Evolutionary conservation across 768 basidiomycete species (phyloP), one percentile per base, ranked within the genome.

Genomic region (Tulasnella sp.): DNA sequence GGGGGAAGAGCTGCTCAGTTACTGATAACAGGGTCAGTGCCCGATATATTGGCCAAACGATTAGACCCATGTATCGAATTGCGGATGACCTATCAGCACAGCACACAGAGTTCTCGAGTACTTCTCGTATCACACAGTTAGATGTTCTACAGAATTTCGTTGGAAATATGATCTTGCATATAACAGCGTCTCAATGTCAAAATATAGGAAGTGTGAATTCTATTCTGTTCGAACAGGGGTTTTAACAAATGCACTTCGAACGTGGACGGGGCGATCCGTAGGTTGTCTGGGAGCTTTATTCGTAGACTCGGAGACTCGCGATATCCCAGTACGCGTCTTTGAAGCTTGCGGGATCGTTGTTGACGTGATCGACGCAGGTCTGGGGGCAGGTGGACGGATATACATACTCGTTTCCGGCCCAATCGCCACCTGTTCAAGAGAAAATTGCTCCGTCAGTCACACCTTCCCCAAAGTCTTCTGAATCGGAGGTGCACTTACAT

Each of bases 261-360:
- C 93, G 82, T 88, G 85, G 46, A 83, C 81, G n/a, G 41, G 83
- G 24, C 82, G 81, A 44, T 81, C 82, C n/a, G 83, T 1, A 79
- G 7, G 78, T 2, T n/a, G 40, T 73, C 9, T 9, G 78, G 48
- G 74, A 0, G n/a, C 12, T 60, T 64, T 64, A 64, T 22, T 77
- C 76, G 83, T 92, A 94, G 22, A 93, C 87, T 44, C 88, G 87
- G 46, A 94, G 84, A 24, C 89, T 88, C 82, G 90, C 90, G 84
- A 94, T 88, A 81, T 90, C 90, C 92, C 92, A 94, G 85, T 91
- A 94, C 1, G 93, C 92, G 24, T 92, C 87, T 16, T 81, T 58
- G 85, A 94, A 94, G 18, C 87, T 88, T 7, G 83, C 80, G 0
- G 93, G 93, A 82, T 91, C 89, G 81, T 90, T 88, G 84, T 90